Conservation (phyloP, 2,329 filamentous ascomycete genomes). For the Ophiostoma ulmi region DNA sequence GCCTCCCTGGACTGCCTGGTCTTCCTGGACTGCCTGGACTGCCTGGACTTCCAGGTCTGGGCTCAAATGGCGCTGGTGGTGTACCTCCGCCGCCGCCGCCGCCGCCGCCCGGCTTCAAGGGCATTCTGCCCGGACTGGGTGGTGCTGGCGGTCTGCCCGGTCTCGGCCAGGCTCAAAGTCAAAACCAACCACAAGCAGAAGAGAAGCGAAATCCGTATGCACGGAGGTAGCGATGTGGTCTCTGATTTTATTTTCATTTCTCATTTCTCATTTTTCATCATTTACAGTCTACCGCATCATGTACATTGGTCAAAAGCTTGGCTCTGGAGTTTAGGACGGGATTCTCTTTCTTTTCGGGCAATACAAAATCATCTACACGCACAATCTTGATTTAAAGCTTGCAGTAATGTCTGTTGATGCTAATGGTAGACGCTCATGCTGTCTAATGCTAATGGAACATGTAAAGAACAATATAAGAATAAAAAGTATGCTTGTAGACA, state of each 20-base stretch:
- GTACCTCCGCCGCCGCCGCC: conserved; percentile 39
- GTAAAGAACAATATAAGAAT: not conserved
- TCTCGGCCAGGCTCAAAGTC: conserved; percentile 33
- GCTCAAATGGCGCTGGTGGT: not conserved
- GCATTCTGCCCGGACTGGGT: conserved; percentile 32
- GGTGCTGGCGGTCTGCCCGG: conserved; percentile 30
- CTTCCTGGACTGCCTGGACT: not conserved
- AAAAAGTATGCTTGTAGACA: not conserved
- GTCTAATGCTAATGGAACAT: not conserved
- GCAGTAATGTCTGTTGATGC: not conserved
- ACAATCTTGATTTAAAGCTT: not conserved
- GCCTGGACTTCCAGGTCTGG: conserved; percentile 5
- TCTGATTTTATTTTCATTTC: not conserved
- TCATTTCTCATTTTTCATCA: not conserved
- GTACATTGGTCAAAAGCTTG: conserved; percentile 2
- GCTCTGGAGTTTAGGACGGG: not conserved
- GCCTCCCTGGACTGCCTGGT: not conserved
- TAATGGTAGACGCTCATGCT: not conserved
- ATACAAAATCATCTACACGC: not conserved
- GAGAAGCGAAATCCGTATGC: not conserved
- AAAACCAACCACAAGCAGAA: conserved; percentile 43
- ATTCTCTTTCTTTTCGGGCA: not conserved
- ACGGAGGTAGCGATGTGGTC: not conserved
- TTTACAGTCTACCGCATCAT: not conserved
- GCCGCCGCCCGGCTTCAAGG: conserved; percentile 32